These are phyloP conservation scores for Fusarium euwallaceae DNA, from an alignment of 2,329 filamentous ascomycete genomes.

Conservation along the genomic window DNA sequence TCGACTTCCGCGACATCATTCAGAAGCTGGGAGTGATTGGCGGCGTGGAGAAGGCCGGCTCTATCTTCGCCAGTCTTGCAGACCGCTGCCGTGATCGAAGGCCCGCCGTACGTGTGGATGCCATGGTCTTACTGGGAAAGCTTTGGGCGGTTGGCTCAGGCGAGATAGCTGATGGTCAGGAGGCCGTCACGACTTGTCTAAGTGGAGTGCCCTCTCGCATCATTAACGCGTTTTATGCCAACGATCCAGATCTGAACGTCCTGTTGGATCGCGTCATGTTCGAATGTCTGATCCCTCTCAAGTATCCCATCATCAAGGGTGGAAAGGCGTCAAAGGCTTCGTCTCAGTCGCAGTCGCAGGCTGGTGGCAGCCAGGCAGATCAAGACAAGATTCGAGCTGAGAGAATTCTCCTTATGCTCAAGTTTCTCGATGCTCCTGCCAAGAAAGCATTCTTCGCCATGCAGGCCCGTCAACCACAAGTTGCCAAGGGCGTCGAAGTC, in stretches of 20 bases:
- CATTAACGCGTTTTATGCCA: conserved; percentile 89
- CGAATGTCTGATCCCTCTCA: conserved; percentile 90
- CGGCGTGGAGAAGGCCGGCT: conserved; percentile 80
- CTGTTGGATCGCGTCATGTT: conserved; percentile 87
- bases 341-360: conserved; percentile 65
- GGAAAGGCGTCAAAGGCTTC: conserved; percentile 71
- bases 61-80: conserved; percentile 83
- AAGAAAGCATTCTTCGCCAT: conserved; percentile 91
- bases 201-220: conserved; percentile 87
- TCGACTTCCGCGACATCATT: conserved; percentile 84
- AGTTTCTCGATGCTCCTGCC: conserved; percentile 80
- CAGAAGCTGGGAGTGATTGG: conserved; percentile 84
- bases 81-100: conserved; percentile 92
- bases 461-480: conserved; percentile 81
- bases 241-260: conserved; percentile 87
- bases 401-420: conserved; percentile 84
- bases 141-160: conserved; percentile 95
- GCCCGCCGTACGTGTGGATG: conserved; percentile 83
- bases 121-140: conserved; percentile 85
- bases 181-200: conserved; percentile 79
- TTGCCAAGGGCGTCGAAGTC: conserved; percentile 79
- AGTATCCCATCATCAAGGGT: conserved; percentile 77
- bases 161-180: conserved; percentile 86
- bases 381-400: conserved; percentile 85
- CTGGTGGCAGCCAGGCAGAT: conserved; percentile 66